Conservation (phyloP, 2,329 filamentous ascomycete genomes). For the Daldinia eschscholtzii region DNA sequence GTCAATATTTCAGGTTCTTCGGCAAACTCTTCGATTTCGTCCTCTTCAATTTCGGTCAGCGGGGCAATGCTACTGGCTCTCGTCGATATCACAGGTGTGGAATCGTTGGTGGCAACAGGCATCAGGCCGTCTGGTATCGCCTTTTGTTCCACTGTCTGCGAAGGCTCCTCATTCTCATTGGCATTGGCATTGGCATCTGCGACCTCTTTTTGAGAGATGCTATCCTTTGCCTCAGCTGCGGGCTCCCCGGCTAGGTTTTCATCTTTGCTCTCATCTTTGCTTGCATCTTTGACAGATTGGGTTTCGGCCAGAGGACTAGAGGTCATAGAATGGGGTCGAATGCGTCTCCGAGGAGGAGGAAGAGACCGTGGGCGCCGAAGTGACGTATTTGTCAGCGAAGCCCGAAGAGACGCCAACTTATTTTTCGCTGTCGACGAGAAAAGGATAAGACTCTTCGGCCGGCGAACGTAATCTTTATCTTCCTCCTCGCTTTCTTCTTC, state of each 20-base stretch:
- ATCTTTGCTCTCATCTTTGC: not conserved
- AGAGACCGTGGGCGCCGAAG: slow-evolving; percentile 49
- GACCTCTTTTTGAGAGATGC: slow-evolving; percentile 6
- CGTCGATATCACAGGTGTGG: slow-evolving; percentile 33
- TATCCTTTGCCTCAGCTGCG: not conserved
- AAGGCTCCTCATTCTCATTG: slow-evolving; percentile 6
- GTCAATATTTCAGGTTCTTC: slow-evolving; percentile 71
- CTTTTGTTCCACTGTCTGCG: slow-evolving; percentile 15
- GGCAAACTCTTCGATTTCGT: slow-evolving; percentile 66
- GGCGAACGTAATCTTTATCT: slow-evolving; percentile 51
- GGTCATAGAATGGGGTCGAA: slow-evolving; percentile 25
- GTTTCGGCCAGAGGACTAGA: slow-evolving; percentile 10
- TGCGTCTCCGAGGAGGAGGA: slow-evolving; percentile 45
- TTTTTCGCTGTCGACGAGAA: slow-evolving; percentile 47
- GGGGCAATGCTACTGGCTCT: slow-evolving; percentile 26
- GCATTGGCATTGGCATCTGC: not conserved
- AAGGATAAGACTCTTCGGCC: slow-evolving; percentile 64
- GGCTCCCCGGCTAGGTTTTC: slow-evolving; percentile 1
- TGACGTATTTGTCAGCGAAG: slow-evolving; percentile 49
- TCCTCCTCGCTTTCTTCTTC: slow-evolving; percentile 67
- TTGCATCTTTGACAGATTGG: not conserved
- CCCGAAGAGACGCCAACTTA: slow-evolving; percentile 42
- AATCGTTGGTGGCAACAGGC: slow-evolving; percentile 31
- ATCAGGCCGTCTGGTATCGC: slow-evolving; percentile 16
- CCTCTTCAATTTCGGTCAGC: slow-evolving; percentile 49